A percentile compares a stretch with the other conserved stretches of the same genome.
Conservation (phyloP, 495 filamentous ascomycete species). For the Neurospora tetrasperma region DNA sequence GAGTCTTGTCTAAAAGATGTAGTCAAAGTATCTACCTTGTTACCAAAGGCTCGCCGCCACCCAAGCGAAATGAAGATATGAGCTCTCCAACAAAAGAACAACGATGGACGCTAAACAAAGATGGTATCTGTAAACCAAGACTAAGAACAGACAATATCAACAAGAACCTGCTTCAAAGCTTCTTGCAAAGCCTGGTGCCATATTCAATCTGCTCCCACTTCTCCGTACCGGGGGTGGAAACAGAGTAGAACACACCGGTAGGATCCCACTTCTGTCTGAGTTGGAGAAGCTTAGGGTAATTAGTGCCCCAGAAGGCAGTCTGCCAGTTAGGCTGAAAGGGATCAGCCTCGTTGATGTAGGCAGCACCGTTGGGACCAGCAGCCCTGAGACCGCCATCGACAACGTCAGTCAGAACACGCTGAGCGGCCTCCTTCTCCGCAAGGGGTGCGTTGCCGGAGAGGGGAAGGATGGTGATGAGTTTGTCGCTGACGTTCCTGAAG, state of each 20-base stretch:
- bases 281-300: slow-evolving; percentile 35
- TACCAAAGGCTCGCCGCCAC: neutral
- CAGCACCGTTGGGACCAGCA: slow-evolving; percentile 30
- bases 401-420: slow-evolving; percentile 30
- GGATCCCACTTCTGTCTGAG: slow-evolving; percentile 51
- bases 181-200: slow-evolving; percentile 33
- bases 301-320: slow-evolving; percentile 42
- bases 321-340: slow-evolving; percentile 47
- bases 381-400: slow-evolving; percentile 36
- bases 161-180: slow-evolving; percentile 5
- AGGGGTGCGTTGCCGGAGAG: slow-evolving; percentile 24
- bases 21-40: neutral
- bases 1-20: neutral
- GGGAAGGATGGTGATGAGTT: slow-evolving; percentile 35
- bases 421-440: slow-evolving; percentile 27
- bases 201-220: slow-evolving; percentile 35
- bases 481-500: slow-evolving; percentile 38
- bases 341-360: slow-evolving; percentile 42
- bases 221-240: slow-evolving; percentile 35
- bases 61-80: neutral
- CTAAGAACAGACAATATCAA: neutral
- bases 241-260: slow-evolving; percentile 37
- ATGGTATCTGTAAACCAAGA: neutral
- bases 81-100: neutral
- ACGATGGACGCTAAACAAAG: neutral